Conservation (phyloP, 176 grass and related monocot species). For the Elaeis guineensis region DNA sequence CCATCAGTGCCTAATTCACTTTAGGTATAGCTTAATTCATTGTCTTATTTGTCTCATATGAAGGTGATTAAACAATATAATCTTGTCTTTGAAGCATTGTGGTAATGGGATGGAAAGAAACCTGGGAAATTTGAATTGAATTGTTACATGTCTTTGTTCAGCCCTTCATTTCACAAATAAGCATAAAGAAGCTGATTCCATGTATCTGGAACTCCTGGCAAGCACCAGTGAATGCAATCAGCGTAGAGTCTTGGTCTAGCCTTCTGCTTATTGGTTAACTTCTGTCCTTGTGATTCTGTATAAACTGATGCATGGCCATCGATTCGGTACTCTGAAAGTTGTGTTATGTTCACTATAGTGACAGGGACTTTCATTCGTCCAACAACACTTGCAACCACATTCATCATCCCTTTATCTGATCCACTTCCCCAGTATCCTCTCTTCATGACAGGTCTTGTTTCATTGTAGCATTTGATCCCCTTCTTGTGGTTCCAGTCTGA, state of each 20-base stretch:
- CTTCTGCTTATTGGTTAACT: constrained; percentile 61
- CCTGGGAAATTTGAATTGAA: too few relatives aligned
- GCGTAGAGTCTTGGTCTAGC: constrained; percentile 54
- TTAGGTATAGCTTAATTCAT: too few relatives aligned
- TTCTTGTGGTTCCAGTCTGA: constrained; percentile 66
- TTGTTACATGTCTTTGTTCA: too few relatives aligned
- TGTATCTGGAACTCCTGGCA: constrained; percentile 53
- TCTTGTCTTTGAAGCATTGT: too few relatives aligned
- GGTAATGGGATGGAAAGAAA: too few relatives aligned
- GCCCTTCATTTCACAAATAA: constrained; percentile 19
- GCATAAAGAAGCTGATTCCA: constrained; percentile 76
- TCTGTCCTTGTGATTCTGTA: constrained; percentile 76
- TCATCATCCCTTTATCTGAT: constrained; percentile 42
- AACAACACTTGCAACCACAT: constrained; percentile 55
- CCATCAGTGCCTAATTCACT: constrained; percentile 7
- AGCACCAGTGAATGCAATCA: constrained; percentile 91
- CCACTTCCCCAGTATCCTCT: constrained; percentile 40
- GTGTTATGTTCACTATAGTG: constrained; percentile 43
- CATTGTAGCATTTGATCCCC: constrained; percentile 54
- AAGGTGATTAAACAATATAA: too few relatives aligned
- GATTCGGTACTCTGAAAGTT: constrained; percentile 78
- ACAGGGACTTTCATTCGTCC: constrained; percentile 9
- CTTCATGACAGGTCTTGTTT: too few relatives aligned
- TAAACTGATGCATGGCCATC: constrained; percentile 86
- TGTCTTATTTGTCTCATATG: too few relatives aligned